These are phyloP conservation scores for Musa balbisiana DNA, from an alignment of 202 grass and related monocot genomes.

Conservation along the genomic window DNA sequence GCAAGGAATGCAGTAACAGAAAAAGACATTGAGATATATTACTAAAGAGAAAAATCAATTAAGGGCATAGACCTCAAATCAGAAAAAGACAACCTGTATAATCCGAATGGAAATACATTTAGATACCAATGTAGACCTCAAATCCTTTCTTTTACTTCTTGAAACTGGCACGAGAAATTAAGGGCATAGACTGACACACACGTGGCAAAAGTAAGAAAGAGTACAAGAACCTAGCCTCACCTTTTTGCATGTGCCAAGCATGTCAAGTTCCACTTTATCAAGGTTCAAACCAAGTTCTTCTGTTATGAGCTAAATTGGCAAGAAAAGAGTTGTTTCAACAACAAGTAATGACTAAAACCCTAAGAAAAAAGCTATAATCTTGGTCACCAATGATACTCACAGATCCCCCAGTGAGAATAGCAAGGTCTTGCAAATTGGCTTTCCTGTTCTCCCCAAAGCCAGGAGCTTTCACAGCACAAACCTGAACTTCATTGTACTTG, in stretches of 20 bases:
- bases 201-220: not conserved
- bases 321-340: constrained; percentile 10
- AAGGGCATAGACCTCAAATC: too few relatives aligned
- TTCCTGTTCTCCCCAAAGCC: constrained; percentile 99
- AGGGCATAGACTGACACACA: not conserved
- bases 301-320: constrained; percentile 62
- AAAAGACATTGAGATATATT: too few relatives aligned
- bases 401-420: constrained; percentile 73
- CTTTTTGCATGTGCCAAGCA: constrained; percentile 92
- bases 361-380: not conserved
- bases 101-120: too few relatives aligned
- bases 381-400: constrained; percentile 29
- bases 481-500: constrained; percentile 31
- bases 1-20: too few relatives aligned
- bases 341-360: too few relatives aligned
- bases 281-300: constrained; percentile 97
- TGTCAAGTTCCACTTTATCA: constrained; percentile 64
- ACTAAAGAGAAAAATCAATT: too few relatives aligned
- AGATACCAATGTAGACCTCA: too few relatives aligned
- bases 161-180: not conserved
- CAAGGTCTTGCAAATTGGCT: constrained; percentile 82
- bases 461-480: constrained; percentile 95
- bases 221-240: constrained; percentile 20
- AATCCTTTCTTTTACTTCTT: too few relatives aligned
- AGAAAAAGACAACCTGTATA: not conserved